Evolutionary conservation across 768 basidiomycete genomes (phyloP), one percentile per base, ranked within the genome.

Genomic region (Auricularia cornea): DNA sequence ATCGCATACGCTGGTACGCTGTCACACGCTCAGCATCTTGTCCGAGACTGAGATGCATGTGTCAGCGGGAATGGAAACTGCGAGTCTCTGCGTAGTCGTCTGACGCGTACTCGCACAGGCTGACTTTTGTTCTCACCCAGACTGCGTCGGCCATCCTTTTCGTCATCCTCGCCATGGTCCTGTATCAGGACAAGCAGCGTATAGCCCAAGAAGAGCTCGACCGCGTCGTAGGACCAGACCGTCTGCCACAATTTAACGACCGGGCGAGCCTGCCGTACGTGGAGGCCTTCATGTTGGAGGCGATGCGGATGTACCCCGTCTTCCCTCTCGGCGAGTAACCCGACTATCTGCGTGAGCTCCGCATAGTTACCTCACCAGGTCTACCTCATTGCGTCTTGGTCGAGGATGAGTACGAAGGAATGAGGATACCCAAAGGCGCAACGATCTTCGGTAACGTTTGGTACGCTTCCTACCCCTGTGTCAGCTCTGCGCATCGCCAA

Each of bases 181-280:
- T 65, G 12, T 64, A 75, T 56, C 73, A 76, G 2, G 68, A 70
- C 12, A 69, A 68, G 3, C 67, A 74, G 30, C 60, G 33, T 11
- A 70, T 68, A 18, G 76, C 72, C 8, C 77, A 76, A 26, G 65
- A 65, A 1, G 75, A 77, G 35, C 67, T 78, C 5, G 74, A 76
- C 52, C 40, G 57, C 3, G 70, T 75, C 11, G 61, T 78, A 11
- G 73, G 72, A 5, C 48, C 31, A 6, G 64, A 64, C 33, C 69
- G 71, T 16, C 68, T 77, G 3, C 77, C 77, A 4, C 66, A 65
- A 3, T 73, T 76, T 52, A 68, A 66, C 4, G 75, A 78, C 28
- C 59, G 67, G 8, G 41, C 44, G 1, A 67, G 66, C 2, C 56
- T 77, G 41, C 74, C 75, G 0, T 78, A 76, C 28, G 26, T 67